phyloP scores from a whole-genome alignment of 2,329 filamentous ascomycete species.

The Epichloe elymi region DNA sequence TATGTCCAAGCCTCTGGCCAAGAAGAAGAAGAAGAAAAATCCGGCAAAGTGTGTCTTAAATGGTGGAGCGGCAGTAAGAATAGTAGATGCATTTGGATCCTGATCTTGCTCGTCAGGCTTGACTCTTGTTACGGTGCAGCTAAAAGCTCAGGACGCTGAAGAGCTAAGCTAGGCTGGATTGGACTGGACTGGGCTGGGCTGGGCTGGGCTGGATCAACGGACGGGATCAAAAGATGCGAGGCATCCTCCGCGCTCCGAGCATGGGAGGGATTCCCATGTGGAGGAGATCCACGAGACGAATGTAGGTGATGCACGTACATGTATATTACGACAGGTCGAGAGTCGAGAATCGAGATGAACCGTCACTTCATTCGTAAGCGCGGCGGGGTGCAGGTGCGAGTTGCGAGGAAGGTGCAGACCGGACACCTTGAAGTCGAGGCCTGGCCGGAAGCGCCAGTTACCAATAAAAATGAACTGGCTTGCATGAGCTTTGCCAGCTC shows the following conservation, averaged over 20 bases:
- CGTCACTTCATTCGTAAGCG: background rate
- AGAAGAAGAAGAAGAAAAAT: background rate
- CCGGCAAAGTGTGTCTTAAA: background rate
- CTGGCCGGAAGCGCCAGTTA: no score
- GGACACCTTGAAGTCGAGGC: no score
- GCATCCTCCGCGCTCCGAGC: conserved; percentile 2
- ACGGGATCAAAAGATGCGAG: background rate
- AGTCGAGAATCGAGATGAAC: background rate
- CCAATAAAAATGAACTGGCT: no score
- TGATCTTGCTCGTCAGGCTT: background rate
- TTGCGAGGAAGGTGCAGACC: background rate
- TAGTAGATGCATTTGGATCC: background rate
- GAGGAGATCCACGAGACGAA: background rate
- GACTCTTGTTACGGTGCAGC: background rate
- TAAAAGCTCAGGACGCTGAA: background rate
- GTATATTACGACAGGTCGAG: background rate
- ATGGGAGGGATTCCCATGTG: background rate
- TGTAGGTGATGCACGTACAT: background rate
- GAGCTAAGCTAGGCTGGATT: background rate
- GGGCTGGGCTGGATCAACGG: background rate
- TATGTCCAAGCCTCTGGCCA: background rate
- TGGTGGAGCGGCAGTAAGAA: background rate
- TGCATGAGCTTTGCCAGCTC: no score
- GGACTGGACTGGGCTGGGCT: background rate
- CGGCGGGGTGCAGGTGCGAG: background rate